phyloP scores from a whole-genome alignment of 306 rosid genomes.

The Neltuma alba region DNA sequence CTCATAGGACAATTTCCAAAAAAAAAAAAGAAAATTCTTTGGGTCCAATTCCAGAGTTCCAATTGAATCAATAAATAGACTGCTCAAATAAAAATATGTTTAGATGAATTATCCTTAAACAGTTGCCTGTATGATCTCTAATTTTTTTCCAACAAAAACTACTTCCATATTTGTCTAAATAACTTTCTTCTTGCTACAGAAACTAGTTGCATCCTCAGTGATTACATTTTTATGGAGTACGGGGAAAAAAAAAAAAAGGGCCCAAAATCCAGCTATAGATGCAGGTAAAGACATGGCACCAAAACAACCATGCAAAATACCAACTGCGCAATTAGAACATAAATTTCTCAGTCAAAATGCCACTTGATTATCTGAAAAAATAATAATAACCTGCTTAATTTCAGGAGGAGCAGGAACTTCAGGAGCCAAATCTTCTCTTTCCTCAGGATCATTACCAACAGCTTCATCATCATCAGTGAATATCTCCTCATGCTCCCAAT shows the following conservation, averaged over 20 bases:
- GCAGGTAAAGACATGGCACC: slow-evolving; percentile 6
- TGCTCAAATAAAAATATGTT: not conserved
- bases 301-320: not conserved
- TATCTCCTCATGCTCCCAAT: slow-evolving; percentile 98
- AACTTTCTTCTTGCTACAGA: not conserved
- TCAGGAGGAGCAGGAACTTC: slow-evolving; percentile 98
- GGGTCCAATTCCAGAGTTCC: not conserved
- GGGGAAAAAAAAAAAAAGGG: not conserved
- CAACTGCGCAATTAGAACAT: slow-evolving; percentile 3
- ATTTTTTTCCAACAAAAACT: not conserved
- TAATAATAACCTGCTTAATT: slow-evolving; percentile 83
- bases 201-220: not conserved
- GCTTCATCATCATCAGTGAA: slow-evolving; percentile 98
- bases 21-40: not conserved
- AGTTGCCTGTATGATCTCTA: not conserved
- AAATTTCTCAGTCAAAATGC: not conserved
- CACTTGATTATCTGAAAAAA: slow-evolving; percentile 12
- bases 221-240: not conserved
- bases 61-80: slow-evolving; percentile 2
- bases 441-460: slow-evolving; percentile 90
- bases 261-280: not conserved
- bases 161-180: not conserved
- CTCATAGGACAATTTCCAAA: not conserved
- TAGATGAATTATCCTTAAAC: not conserved
- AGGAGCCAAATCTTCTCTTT: slow-evolving; percentile 95